phyloP scores from a whole-genome alignment of 176 grass and related monocot species.

The Oryza coarctata region DNA sequence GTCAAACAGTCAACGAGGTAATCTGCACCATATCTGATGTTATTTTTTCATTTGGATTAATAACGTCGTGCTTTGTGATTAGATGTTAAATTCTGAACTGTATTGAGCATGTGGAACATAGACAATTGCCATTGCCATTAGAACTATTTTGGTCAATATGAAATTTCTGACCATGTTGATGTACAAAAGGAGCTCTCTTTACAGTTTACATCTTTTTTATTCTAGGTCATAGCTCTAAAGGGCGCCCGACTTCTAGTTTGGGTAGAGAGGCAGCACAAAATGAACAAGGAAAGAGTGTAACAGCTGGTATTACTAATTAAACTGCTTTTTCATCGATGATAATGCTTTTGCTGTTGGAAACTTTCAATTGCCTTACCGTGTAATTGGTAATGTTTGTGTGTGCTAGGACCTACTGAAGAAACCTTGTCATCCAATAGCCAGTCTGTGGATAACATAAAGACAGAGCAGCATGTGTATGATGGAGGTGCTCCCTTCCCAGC shows the following conservation, averaged over 20 bases:
- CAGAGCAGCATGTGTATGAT: conserved; percentile 44
- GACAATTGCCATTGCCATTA: conserved; percentile 15
- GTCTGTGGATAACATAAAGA: conserved; percentile 56
- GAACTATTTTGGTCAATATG: conserved; percentile 1
- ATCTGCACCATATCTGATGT: conserved; percentile 3
- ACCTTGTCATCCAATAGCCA: conserved; percentile 35
- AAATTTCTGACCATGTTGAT: too few species aligned
- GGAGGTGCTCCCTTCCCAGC: conserved; percentile 36
- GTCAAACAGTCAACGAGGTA: conserved; percentile 66
- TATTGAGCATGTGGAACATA: conserved; percentile 3
- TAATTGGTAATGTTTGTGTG: conserved; percentile 22
- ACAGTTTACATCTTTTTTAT: conserved; percentile 27
- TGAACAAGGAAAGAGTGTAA: conserved; percentile 50
- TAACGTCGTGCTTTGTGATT: background rate
- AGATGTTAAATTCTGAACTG: conserved; percentile 12
- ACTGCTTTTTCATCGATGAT: background rate
- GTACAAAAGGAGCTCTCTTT: conserved; percentile 10
- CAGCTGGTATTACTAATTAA: conserved; percentile 48
- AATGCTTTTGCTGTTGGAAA: conserved; percentile 16
- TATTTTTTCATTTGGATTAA: conserved; percentile 19
- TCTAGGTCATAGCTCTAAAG: conserved; percentile 78
- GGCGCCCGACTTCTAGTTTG: conserved; percentile 59
- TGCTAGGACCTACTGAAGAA: conserved; percentile 48
- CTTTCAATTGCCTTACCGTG: conserved; percentile 12
- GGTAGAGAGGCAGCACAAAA: conserved; percentile 51